A percentile compares a stretch with the other conserved stretches of the same genome.
Evolutionary conservation across 2,329 filamentous ascomycete species (phyloP).

Genomic region (Niveomyces coronatus): DNA sequence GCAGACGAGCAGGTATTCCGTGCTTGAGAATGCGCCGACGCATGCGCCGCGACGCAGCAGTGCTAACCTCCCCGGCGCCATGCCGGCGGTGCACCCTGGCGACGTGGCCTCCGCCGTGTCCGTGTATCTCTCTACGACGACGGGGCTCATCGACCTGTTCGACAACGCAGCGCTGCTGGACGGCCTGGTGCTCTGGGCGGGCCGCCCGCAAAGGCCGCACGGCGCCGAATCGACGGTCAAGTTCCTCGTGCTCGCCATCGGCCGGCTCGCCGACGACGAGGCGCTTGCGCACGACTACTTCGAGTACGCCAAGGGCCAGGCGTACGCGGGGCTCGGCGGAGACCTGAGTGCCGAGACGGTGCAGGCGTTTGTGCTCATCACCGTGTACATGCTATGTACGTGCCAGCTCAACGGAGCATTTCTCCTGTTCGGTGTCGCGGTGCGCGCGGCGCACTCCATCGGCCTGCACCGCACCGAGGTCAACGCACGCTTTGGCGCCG

Average conservation of each 20-base stretch:
- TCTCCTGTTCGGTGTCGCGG: constrained; percentile 43
- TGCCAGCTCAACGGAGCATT: constrained; percentile 47
- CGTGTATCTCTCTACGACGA: constrained; percentile 30
- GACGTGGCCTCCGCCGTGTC: constrained; percentile 22
- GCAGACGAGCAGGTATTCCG: constrained; percentile 38
- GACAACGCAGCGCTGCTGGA: constrained; percentile 28
- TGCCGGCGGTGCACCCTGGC: constrained; percentile 19
- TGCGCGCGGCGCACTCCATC: constrained; percentile 41
- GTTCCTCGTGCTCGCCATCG: constrained; percentile 41
- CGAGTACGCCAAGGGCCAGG: constrained; percentile 36
- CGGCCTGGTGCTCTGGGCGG: constrained; percentile 33
- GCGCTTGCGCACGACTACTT: constrained; percentile 34
- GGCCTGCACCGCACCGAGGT: constrained; percentile 44
- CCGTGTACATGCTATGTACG: constrained; percentile 43
- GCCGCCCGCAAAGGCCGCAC: constrained; percentile 20
- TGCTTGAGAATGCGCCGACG: constrained; percentile 34
- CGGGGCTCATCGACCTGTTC: constrained; percentile 39
- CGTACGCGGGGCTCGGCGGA: constrained; percentile 33
- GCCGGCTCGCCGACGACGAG: constrained; percentile 32
- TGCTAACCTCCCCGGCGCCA: not conserved
- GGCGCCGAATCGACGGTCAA: constrained; percentile 33
- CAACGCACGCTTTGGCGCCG: constrained; percentile 40
- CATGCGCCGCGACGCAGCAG: constrained; percentile 7
- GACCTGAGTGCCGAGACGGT: constrained; percentile 39
- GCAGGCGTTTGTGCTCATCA: constrained; percentile 39